Base-by-base conservation (phyloP, 352 stramenopile species). In the Globisporangium orthogonon region DNA sequence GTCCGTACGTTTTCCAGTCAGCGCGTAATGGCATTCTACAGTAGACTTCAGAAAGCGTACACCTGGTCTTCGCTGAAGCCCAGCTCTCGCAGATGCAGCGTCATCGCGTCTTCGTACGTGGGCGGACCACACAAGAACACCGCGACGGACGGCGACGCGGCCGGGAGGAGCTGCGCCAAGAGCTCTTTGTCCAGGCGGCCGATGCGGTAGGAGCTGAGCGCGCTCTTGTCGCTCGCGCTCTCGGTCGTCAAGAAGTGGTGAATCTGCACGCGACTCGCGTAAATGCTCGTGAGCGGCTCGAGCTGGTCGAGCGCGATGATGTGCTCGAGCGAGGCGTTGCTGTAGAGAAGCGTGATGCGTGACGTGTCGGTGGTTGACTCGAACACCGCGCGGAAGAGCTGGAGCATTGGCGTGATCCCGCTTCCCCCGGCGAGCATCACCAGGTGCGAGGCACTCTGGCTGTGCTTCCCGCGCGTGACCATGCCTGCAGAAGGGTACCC, bases 361-460 rank as follows among this genome's bases (percentile, higher is more conserved):
- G 81, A 76, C 31, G 54, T 54, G 51, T 89, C 78, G 31, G 71
- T 66, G 6, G 18, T 56, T 33, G 72, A 76, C 56, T 93, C 82
- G 50, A 93, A 73, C 33, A 80, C 66, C 7, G 74, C 74, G 28
- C 83, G 80, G 35, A 94, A 74, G 31, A 95, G 56, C 61, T 93
- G 80, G 31, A 95, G 79, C 83, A 95, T 92, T 0, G 85, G 85
- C 9, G 83, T 75, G 56, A 95, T 89, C 53, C 85, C 85, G 23
- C 74, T 91, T 7, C 85, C 85, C 0, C 75, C 85, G 53, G 85
- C 82, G 61, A 95, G 58, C 56, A 94, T 67, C 40, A 90, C 79
- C 33, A 92, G 58, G 48, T 95, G 79, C n/a, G 56, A 63, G 18
- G 78, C 73, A 37, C 84, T 43, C 44, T 84, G 76, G 2, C 63